Evolutionary conservation across 2,329 filamentous ascomycete species (phyloP), one percentile per base, ranked within the genome.

Genomic region (Drechslera avenae): DNA sequence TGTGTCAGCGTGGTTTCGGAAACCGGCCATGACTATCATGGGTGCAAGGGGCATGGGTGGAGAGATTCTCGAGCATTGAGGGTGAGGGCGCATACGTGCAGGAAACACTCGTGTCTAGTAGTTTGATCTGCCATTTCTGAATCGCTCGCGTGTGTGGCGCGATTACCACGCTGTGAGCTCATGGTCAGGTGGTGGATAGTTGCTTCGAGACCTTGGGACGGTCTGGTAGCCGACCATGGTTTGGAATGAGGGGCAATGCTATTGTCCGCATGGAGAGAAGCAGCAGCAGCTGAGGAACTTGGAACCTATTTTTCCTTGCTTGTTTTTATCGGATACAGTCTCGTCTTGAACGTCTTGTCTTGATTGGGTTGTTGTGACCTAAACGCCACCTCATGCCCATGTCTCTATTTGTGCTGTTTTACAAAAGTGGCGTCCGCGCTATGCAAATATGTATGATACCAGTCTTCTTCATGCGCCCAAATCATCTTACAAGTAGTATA

Each of bases 391-490:
- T 28, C 26, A 28, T 13, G 26, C 26, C 9, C 10, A 9, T 12
- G 26, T 28, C 26, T 28, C 26, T 28, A 28, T 28, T 13, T 28
- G 26, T 28, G 10, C 26, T 28, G 26, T 28, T 28, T 28, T 54
- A 45, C 43, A 45, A 34, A 34, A 50, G 47, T 46, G 42, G 39
- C 45, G 36, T 50, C 39, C 18, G 10, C 26, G 10, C 26, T 28
- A 28, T 28, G 26, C 26, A 13, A 28, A 28, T 28, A 23, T 7
- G 21, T 7, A 23, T 23, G 21, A 23, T 7, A 28, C 3, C 26
- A 8, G 26, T 28, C 26, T 12, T 10, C 9, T 28, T 28, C 9
- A 50, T 53, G 35, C 49, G 47, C 48, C 23, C 34, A 44, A 32
- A 21, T 16, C 35, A 18, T 13, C 7, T 14, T 13, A n/a, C 14